phyloP scores from a whole-genome alignment of 2,329 filamentous ascomycete genomes.

The Ilyonectria mors-panacis region DNA sequence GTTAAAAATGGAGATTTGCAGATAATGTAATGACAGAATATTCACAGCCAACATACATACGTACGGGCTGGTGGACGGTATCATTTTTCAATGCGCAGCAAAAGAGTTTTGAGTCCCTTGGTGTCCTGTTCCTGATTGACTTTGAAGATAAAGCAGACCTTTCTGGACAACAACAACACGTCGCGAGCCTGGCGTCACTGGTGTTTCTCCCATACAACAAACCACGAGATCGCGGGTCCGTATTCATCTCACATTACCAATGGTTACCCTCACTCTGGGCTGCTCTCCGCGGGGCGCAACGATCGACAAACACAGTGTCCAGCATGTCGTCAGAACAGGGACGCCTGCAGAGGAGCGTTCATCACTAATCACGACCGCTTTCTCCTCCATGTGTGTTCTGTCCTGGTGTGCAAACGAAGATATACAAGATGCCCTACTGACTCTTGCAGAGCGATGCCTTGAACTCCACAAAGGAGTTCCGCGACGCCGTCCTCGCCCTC shows the following conservation, averaged over 20 bases:
- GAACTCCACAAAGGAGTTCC: not conserved
- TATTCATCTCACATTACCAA: not conserved
- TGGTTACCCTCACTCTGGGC: not conserved
- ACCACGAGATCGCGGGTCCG: not conserved
- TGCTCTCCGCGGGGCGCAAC: not conserved
- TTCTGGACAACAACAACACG: not conserved
- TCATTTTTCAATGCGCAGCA: not conserved
- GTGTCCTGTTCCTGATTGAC: not conserved
- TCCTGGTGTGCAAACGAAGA: not conserved
- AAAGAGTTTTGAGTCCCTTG: not conserved
- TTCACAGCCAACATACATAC: not conserved
- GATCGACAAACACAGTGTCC: conserved; percentile 1
- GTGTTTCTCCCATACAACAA: not conserved
- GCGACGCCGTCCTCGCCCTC: conserved; percentile 7
- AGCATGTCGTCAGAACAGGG: not conserved
- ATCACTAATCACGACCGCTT: not conserved
- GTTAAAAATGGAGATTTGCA: conserved; percentile 6
- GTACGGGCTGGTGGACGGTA: not conserved
- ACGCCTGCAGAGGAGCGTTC: not conserved
- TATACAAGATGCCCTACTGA: not conserved
- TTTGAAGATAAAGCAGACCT: not conserved
- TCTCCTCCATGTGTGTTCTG: conserved; percentile 2
- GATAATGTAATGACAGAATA: conserved; percentile 15
- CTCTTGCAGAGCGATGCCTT: conserved; percentile 1
- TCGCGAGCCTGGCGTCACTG: not conserved